These are phyloP conservation scores for Prunus padus DNA, from an alignment of 306 rosid genomes.

Conservation along the genomic window DNA sequence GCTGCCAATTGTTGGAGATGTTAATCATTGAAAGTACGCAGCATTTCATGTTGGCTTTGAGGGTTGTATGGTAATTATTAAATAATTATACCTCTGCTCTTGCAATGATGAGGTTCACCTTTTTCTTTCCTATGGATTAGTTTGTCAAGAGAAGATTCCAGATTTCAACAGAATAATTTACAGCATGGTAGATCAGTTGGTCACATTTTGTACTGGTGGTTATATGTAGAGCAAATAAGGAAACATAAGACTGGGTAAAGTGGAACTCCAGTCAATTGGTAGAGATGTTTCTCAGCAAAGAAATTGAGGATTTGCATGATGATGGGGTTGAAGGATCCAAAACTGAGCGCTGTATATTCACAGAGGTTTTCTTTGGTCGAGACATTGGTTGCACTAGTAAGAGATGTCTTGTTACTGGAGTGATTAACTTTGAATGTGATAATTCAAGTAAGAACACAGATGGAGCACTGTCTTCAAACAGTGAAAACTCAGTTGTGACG, in stretches of 20 bases:
- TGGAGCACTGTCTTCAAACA: constrained; percentile 65
- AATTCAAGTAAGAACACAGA: constrained; percentile 50
- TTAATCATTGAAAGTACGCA: neutral
- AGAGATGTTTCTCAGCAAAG: constrained; percentile 43
- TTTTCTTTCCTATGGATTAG: constrained; percentile 1
- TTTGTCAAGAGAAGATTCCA: constrained; percentile 22
- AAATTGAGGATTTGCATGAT: constrained; percentile 58
- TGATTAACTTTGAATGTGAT: constrained; percentile 56
- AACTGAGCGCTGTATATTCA: constrained; percentile 64
- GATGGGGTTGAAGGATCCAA: constrained; percentile 83
- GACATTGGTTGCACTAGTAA: constrained; percentile 37
- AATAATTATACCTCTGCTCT: neutral
- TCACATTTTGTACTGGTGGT: constrained; percentile 30
- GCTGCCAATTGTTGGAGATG: neutral
- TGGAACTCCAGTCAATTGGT: constrained; percentile 24
- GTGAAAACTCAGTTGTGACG: constrained; percentile 59
- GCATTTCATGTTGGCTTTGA: neutral
- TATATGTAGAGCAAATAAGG: constrained; percentile 34
- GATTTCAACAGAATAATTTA: constrained; percentile 13
- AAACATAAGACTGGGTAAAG: constrained; percentile 29
- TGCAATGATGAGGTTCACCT: constrained; percentile 21
- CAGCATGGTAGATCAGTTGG: constrained; percentile 4
- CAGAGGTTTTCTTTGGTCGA: constrained; percentile 63
- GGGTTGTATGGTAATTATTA: neutral
- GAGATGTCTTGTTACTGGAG: constrained; percentile 61